Percentiles rank a stretch among this genome's conserved stretches.
phyloP scores from a whole-genome alignment of 1,284 basidiomycete species.

The Ceratobasidium papillatum region DNA sequence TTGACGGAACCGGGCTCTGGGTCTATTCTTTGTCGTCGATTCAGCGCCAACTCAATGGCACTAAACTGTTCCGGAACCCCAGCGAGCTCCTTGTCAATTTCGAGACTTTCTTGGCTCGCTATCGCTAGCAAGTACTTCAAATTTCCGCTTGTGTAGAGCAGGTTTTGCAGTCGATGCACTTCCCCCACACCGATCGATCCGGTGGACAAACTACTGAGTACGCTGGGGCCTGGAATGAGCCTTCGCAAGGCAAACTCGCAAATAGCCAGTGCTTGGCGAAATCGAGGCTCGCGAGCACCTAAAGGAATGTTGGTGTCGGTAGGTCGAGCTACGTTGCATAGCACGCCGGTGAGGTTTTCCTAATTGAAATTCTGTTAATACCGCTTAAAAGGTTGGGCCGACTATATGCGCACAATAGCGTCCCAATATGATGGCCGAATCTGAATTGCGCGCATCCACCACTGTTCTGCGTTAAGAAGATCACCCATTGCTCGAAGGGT shows the following conservation, averaged over 20 bases:
- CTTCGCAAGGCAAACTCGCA: constrained; percentile 52
- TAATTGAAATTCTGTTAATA: constrained; percentile 19
- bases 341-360: constrained; percentile 57
- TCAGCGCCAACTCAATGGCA: constrained; percentile 52
- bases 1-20: background rate
- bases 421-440: constrained; percentile 57
- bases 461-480: constrained; percentile 54
- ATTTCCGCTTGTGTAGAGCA: constrained; percentile 58
- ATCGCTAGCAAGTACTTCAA: constrained; percentile 51
- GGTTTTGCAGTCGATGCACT: constrained; percentile 55
- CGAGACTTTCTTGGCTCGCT: background rate
- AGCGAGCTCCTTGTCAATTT: constrained; percentile 23
- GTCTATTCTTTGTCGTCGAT: constrained; percentile 8
- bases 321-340: constrained; percentile 50
- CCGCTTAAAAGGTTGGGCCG: background rate
- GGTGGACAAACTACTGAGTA: constrained; percentile 44
- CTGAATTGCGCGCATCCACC: constrained; percentile 59
- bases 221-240: constrained; percentile 46
- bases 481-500: constrained; percentile 56
- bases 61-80: constrained; percentile 51
- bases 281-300: constrained; percentile 44
- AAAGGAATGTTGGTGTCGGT: constrained; percentile 12
- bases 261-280: constrained; percentile 52
- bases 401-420: constrained; percentile 51
- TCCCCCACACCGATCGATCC: constrained; percentile 47